A percentile compares a stretch with the other conserved stretches of the same genome.
phyloP scores from a whole-genome alignment of 1,284 basidiomycete genomes.

The Apiotrichum veenhuisii region DNA sequence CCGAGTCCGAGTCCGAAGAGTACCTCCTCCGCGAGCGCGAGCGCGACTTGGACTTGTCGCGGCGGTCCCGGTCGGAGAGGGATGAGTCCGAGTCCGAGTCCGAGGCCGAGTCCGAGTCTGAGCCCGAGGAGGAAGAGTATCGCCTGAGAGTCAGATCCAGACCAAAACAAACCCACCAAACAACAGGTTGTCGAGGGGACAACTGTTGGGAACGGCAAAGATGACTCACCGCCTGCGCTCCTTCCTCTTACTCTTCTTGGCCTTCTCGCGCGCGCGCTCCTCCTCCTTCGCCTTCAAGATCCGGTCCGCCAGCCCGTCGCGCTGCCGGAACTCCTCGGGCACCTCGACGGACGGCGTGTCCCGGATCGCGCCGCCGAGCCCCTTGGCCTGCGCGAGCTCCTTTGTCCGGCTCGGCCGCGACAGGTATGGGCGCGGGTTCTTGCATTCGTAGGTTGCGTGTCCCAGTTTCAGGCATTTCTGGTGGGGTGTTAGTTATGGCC shows the following conservation, averaged over 20 bases:
- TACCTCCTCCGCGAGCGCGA: no score
- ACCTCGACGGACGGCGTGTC: conserved; percentile 43
- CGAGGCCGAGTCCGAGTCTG: conserved; percentile 1
- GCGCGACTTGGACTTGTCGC: no score
- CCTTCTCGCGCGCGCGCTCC: conserved; percentile 20
- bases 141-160: not conserved
- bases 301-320: conserved; percentile 42
- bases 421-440: conserved; percentile 40
- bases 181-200: no score
- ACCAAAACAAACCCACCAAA: no score
- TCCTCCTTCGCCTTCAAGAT: conserved; percentile 47
- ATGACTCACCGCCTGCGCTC: conserved; percentile 6
- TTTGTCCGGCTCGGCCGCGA: conserved; percentile 44
- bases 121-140: conserved; percentile 10
- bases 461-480: conserved; percentile 47
- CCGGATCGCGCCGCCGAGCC: conserved; percentile 18
- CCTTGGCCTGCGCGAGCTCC: conserved; percentile 23
- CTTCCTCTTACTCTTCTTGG: conserved; percentile 9
- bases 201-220: no score
- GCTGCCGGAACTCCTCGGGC: conserved; percentile 48
- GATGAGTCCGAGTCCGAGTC: conserved; percentile 23
- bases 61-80: conserved; percentile 23
- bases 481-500: no score
- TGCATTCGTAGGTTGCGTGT: conserved; percentile 50
- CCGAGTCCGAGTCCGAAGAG: no score